Percentiles rank a stretch among this genome's conserved stretches.
These are phyloP conservation scores for Suillus lakei DNA, from an alignment of 768 basidiomycete species.

Conservation along the genomic window DNA sequence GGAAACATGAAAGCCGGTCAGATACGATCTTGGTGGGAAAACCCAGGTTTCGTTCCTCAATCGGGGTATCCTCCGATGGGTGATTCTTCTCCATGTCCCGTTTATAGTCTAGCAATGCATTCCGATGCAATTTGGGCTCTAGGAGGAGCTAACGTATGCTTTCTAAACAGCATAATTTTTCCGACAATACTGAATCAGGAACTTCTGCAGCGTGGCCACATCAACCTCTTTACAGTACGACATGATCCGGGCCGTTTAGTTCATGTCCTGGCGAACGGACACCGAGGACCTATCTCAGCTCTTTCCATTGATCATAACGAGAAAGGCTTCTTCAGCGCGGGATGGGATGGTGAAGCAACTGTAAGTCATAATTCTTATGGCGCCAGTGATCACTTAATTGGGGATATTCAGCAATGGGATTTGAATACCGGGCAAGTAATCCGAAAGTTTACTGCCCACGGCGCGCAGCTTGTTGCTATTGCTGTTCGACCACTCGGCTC, in stretches of 20 bases:
- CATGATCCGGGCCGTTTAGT: slow-evolving; percentile 86
- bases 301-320: slow-evolving; percentile 82
- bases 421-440: slow-evolving; percentile 85
- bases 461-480: slow-evolving; percentile 82
- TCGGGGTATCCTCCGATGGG: slow-evolving; percentile 45
- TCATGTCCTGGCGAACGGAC: slow-evolving; percentile 70
- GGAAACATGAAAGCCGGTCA: slow-evolving; percentile 91
- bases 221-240: slow-evolving; percentile 91
- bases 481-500: slow-evolving; percentile 70
- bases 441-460: slow-evolving; percentile 80
- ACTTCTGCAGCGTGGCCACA: slow-evolving; percentile 71
- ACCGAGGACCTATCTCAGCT: slow-evolving; percentile 85
- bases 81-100: slow-evolving; percentile 64
- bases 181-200: slow-evolving; percentile 16
- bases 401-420: slow-evolving; percentile 86
- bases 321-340: slow-evolving; percentile 85
- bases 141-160: slow-evolving; percentile 81
- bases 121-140: slow-evolving; percentile 93
- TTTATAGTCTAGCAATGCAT: slow-evolving; percentile 91
- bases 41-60: slow-evolving; percentile 40
- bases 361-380: slow-evolving; percentile 49
- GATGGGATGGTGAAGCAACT: slow-evolving; percentile 91
- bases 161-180: slow-evolving; percentile 6
- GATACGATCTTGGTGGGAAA: slow-evolving; percentile 91
- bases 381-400: slow-evolving; percentile 12